phyloP scores from a whole-genome alignment of 495 filamentous ascomycete genomes.

The Talaromyces stipitatus region DNA sequence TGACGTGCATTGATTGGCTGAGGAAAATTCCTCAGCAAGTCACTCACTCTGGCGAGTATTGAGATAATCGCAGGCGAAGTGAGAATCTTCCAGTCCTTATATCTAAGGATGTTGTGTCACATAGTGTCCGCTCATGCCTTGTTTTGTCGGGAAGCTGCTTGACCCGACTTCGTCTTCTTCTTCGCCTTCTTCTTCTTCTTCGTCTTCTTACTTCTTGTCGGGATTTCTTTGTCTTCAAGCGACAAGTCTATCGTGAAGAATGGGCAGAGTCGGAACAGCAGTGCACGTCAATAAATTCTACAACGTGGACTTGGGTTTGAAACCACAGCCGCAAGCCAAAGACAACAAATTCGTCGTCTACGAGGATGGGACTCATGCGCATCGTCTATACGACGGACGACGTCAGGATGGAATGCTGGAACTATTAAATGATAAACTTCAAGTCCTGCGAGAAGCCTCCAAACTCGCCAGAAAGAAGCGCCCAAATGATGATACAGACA shows the following conservation, averaged over 20 bases:
- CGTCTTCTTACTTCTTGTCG: not conserved
- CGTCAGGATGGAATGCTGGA: slow-evolving; percentile 6
- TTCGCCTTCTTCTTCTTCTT: not conserved
- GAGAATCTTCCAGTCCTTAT: too few relatives aligned
- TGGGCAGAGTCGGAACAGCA: not conserved
- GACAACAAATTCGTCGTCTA: slow-evolving; percentile 1
- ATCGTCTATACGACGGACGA: slow-evolving; percentile 5
- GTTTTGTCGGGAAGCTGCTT: not conserved
- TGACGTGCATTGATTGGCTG: not conserved
- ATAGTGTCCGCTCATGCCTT: not conserved
- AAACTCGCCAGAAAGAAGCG: not conserved
- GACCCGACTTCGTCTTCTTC: not conserved
- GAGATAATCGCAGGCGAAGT: not conserved
- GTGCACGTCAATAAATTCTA: not conserved
- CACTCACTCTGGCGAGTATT: not conserved
- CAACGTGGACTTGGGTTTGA: not conserved
- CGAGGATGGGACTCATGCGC: slow-evolving; percentile 3
- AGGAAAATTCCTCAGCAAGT: not conserved
- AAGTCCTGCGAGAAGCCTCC: not conserved
- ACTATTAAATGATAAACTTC: slow-evolving; percentile 3
- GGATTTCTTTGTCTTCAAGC: not conserved
- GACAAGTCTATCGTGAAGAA: not conserved
- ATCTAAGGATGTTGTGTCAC: not conserved
- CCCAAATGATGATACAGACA: not conserved
- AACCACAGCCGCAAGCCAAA: not conserved